Conservation (phyloP, 1,284 basidiomycete species). For the Lentinus polychrous region DNA sequence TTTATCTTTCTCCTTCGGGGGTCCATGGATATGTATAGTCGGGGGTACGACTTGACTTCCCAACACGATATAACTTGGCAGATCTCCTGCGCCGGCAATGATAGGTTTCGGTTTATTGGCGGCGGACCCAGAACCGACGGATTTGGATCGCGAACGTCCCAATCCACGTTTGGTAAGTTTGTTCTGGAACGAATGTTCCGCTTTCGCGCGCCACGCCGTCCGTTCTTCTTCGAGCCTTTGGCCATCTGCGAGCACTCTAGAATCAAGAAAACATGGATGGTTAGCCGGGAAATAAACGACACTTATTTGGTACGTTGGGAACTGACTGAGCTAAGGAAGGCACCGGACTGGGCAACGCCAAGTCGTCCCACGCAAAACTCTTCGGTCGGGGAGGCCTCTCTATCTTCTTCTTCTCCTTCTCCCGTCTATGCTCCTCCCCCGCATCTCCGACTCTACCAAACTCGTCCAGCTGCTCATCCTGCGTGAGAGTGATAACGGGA, state of each 20-base stretch:
- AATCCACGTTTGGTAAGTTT: constrained; percentile 46
- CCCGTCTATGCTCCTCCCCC: not conserved
- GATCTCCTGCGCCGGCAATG: constrained; percentile 43
- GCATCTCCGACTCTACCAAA: not conserved
- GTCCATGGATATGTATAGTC: constrained; percentile 29
- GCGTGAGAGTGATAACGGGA: too few species aligned
- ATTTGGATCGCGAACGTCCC: constrained; percentile 58
- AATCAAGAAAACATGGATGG: not conserved
- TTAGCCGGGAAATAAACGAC: constrained; percentile 1
- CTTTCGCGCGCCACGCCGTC: constrained; percentile 56
- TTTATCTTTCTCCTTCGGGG: constrained; percentile 3
- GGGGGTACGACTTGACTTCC: constrained; percentile 55
- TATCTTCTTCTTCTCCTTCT: not conserved
- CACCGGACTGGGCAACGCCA: constrained; percentile 50
- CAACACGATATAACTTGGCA: constrained; percentile 55
- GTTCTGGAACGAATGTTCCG: constrained; percentile 58
- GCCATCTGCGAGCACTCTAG: constrained; percentile 61
- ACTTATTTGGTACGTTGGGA: constrained; percentile 5
- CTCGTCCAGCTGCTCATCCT: too few species aligned
- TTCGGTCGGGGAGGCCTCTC: constrained; percentile 29
- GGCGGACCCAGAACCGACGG: constrained; percentile 32
- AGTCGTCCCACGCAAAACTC: constrained; percentile 51
- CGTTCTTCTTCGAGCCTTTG: constrained; percentile 53
- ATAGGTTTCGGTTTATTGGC: constrained; percentile 13
- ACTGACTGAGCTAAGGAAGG: constrained; percentile 57